Evolutionary conservation across 306 rosid genomes (phyloP).

Genomic region (Trifolium subterraneum): DNA sequence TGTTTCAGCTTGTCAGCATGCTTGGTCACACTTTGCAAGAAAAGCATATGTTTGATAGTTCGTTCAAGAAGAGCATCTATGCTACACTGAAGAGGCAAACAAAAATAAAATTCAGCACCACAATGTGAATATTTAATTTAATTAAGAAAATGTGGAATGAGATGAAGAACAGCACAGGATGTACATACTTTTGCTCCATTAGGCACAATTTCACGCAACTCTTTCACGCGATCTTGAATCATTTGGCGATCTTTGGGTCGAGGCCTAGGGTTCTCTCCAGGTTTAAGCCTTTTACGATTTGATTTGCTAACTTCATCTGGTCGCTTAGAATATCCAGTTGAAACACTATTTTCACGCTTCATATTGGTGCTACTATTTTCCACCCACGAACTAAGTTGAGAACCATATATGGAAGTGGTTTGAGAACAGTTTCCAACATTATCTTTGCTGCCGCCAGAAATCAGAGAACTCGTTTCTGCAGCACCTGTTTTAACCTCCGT

Average conservation of each 20-base stretch:
- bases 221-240: conserved; percentile 99
- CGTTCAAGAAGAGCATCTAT: conserved; percentile 89
- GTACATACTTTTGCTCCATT: conserved; percentile 78
- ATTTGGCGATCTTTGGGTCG: conserved; percentile 99
- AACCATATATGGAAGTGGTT: conserved; percentile 68
- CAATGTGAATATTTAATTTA: background rate
- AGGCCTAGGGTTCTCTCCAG: conserved; percentile 98
- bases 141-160: conserved; percentile 5
- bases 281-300: conserved; percentile 92
- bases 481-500: conserved; percentile 49
- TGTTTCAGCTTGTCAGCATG: conserved; percentile 98
- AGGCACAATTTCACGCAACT: conserved; percentile 93
- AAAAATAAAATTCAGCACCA: conserved; percentile 29
- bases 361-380: conserved; percentile 64
- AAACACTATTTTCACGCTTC: conserved; percentile 77
- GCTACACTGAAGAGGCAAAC: conserved; percentile 78
- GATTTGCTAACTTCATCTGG: conserved; percentile 75
- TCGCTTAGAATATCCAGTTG: conserved; percentile 87
- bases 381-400: conserved; percentile 90
- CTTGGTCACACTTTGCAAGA: conserved; percentile 93
- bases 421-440: conserved; percentile 70
- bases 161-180: background rate
- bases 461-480: conserved; percentile 61
- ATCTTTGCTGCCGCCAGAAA: conserved; percentile 66
- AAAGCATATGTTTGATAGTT: conserved; percentile 97